phyloP scores from a whole-genome alignment of 1,284 basidiomycete genomes.

The Melampsora americana region DNA sequence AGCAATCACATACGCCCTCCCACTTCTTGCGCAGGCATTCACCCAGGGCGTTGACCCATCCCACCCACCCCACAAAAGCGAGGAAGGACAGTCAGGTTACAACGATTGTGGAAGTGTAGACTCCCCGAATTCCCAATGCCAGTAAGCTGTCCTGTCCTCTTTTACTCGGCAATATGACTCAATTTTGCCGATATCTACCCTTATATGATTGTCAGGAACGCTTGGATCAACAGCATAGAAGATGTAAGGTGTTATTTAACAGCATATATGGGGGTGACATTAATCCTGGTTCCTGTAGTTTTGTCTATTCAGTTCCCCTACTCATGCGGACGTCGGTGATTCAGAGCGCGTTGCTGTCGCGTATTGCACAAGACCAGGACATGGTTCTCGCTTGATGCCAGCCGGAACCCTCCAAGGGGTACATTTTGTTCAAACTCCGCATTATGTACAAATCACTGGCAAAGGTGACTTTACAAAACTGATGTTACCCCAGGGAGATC shows the following conservation, averaged over 20 bases:
- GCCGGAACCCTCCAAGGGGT: constrained; percentile 10
- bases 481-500: constrained; percentile 51
- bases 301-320: constrained; percentile 2
- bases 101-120: background rate
- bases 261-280: background rate
- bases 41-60: background rate
- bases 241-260: background rate
- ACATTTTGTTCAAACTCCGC: constrained; percentile 46
- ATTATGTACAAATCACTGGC: constrained; percentile 47
- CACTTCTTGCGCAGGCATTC: background rate
- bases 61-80: background rate
- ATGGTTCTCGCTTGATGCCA: constrained; percentile 4
- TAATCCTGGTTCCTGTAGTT: background rate
- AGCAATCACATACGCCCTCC: background rate
- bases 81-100: constrained; percentile 4
- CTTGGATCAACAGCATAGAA: background rate
- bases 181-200: background rate
- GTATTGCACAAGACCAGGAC: constrained; percentile 6
- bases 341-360: constrained; percentile 1
- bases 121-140: constrained; percentile 10
- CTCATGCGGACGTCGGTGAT: background rate
- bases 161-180: background rate
- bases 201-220: background rate
- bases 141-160: background rate
- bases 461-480: constrained; percentile 55